Conservation (phyloP, 495 filamentous ascomycete genomes). For the Neurospora tetraspora region DNA sequence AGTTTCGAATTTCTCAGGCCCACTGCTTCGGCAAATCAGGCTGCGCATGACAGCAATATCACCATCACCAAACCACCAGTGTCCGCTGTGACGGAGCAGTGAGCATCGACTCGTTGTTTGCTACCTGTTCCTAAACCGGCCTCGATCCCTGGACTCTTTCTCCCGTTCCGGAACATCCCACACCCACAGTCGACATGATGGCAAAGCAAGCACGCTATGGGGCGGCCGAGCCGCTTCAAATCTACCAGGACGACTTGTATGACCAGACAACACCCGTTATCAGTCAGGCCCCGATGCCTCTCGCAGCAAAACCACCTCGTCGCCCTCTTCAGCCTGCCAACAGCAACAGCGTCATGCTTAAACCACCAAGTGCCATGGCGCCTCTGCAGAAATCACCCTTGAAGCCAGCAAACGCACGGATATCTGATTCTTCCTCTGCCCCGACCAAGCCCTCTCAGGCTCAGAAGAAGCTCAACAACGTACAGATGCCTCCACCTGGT, state of each 20-base stretch:
- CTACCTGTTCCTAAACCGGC: not conserved
- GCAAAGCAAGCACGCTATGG: constrained; percentile 50
- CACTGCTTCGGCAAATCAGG: not conserved
- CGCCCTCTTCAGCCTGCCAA: constrained; percentile 42
- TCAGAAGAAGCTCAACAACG: constrained; percentile 41
- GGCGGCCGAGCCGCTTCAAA: constrained; percentile 47
- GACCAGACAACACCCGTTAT: constrained; percentile 34
- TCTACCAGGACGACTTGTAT: constrained; percentile 52
- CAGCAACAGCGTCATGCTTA: constrained; percentile 39
- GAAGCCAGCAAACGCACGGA: constrained; percentile 31
- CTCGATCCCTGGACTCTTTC: not conserved
- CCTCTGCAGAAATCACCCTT: constrained; percentile 47
- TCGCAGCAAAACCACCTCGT: constrained; percentile 33
- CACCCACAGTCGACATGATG: constrained; percentile 17
- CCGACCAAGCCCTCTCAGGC: constrained; percentile 35
- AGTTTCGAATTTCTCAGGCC: not conserved
- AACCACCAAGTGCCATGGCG: constrained; percentile 37
- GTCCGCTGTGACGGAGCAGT: not conserved
- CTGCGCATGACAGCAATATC: not conserved
- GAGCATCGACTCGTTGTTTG: not conserved
- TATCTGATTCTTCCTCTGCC: constrained; percentile 29
- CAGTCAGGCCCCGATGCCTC: constrained; percentile 43
- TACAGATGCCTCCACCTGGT: constrained; percentile 65
- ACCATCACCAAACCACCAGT: not conserved
- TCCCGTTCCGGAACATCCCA: not conserved